These are phyloP conservation scores for Monosporascus sp. DNA, from an alignment of 2,329 filamentous ascomycete genomes.

Conservation along the genomic window DNA sequence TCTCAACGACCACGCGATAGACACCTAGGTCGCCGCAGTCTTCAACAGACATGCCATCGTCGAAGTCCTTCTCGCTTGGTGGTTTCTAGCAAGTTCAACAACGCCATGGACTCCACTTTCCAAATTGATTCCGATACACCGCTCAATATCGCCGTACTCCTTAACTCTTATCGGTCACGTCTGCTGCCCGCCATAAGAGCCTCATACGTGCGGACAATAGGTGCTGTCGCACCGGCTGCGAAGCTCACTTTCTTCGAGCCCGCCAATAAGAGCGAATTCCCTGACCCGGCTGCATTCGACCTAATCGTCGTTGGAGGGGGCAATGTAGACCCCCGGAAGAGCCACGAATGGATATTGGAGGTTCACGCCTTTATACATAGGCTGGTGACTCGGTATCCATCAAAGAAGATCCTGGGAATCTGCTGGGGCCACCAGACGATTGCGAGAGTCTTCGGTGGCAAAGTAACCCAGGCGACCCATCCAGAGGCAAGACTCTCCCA, in stretches of 20 bases:
- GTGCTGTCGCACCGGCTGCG: slow-evolving; percentile 23
- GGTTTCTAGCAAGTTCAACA: background rate
- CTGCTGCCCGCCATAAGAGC: slow-evolving; percentile 29
- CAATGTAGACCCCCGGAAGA: slow-evolving; percentile 35
- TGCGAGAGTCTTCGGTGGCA: slow-evolving; percentile 32
- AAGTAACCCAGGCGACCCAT: slow-evolving; percentile 30
- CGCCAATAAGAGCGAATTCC: slow-evolving; percentile 29
- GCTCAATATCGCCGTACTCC: slow-evolving; percentile 30
- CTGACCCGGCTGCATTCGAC: slow-evolving; percentile 34
- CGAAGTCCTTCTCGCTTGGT: background rate
- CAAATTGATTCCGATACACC: slow-evolving; percentile 2
- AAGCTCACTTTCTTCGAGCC: slow-evolving; percentile 32
- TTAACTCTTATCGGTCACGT: slow-evolving; percentile 33
- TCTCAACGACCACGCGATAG: background rate
- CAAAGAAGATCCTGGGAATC: slow-evolving; percentile 35
- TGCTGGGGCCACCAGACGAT: slow-evolving; percentile 45
- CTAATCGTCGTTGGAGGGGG: slow-evolving; percentile 38
- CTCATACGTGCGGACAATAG: slow-evolving; percentile 30
- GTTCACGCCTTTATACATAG: slow-evolving; percentile 34
- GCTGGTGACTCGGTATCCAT: slow-evolving; percentile 24
- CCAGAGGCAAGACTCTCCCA: slow-evolving; percentile 28
- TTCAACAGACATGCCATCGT: background rate
- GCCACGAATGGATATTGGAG: slow-evolving; percentile 35
- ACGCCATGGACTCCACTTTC: background rate
- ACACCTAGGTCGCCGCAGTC: background rate